These are phyloP conservation scores for Talaromyces sp. DNA, from an alignment of 2,329 filamentous ascomycete genomes.

Conservation along the genomic window DNA sequence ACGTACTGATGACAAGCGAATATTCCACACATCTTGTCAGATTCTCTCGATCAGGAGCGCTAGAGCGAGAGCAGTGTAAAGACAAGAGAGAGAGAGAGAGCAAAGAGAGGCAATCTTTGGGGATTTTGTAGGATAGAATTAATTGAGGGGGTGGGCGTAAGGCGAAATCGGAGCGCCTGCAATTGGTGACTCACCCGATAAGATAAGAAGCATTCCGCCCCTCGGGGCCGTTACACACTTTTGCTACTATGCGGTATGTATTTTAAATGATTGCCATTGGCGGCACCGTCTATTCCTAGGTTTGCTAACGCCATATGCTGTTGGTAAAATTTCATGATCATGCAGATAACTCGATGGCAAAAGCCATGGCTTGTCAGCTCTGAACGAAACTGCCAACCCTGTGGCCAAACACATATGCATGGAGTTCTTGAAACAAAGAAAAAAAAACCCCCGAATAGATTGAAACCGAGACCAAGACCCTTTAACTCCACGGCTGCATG, in stretches of 20 bases:
- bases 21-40: slow-evolving; percentile 83
- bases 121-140: slow-evolving; percentile 1
- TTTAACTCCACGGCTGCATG: neutral
- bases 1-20: slow-evolving; percentile 89
- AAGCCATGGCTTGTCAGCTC: neutral
- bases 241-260: neutral
- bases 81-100: neutral
- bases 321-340: neutral
- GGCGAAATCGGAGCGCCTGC: slow-evolving; percentile 10
- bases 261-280: neutral
- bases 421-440: neutral
- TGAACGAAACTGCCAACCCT: neutral
- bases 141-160: neutral
- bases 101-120: neutral
- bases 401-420: neutral
- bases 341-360: neutral
- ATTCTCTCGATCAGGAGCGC: neutral
- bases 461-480: neutral
- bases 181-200: slow-evolving; percentile 11
- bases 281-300: neutral
- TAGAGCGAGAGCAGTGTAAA: neutral
- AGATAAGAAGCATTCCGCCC: slow-evolving; percentile 6
- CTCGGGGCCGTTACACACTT: neutral
- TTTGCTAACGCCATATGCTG: neutral
- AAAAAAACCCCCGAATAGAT: neutral